Conservation (phyloP, 1,284 basidiomycete species). For the Ceratorhiza oryzae-sativae region DNA sequence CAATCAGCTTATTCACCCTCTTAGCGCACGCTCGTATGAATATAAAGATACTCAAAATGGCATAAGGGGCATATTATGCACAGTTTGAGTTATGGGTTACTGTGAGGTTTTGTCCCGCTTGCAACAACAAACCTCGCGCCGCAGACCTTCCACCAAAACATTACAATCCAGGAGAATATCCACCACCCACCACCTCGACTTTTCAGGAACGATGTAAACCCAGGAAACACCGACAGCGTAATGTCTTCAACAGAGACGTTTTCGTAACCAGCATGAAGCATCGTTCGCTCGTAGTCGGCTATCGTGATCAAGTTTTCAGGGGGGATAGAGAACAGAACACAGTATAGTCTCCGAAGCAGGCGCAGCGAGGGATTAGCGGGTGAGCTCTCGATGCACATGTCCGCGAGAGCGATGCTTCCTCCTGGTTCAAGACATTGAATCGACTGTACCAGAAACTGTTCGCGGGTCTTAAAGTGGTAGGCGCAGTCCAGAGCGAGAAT, state of each 20-base stretch:
- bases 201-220: constrained; percentile 61
- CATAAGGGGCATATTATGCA: not conserved
- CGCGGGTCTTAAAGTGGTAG: constrained; percentile 69
- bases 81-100: not conserved
- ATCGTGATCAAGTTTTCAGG: constrained; percentile 59
- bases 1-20: not conserved
- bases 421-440: constrained; percentile 57
- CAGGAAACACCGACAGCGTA: constrained; percentile 65
- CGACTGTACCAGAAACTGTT: constrained; percentile 59
- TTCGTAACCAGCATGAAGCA: constrained; percentile 62
- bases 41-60: not conserved
- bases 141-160: constrained; percentile 51
- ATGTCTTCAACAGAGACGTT: constrained; percentile 68
- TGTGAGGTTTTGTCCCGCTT: constrained; percentile 44
- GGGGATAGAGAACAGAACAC: constrained; percentile 56
- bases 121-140: constrained; percentile 67
- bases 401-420: constrained; percentile 68
- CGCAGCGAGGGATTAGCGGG: constrained; percentile 43
- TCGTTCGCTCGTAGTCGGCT: constrained; percentile 56
- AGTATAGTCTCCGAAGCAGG: constrained; percentile 30
- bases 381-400: constrained; percentile 60
- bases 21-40: not conserved
- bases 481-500: constrained; percentile 68
- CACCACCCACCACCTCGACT: constrained; percentile 56
- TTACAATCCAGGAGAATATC: constrained; percentile 56